Conservation (phyloP, 495 filamentous ascomycete genomes). For the Aspergillus conjunctus region DNA sequence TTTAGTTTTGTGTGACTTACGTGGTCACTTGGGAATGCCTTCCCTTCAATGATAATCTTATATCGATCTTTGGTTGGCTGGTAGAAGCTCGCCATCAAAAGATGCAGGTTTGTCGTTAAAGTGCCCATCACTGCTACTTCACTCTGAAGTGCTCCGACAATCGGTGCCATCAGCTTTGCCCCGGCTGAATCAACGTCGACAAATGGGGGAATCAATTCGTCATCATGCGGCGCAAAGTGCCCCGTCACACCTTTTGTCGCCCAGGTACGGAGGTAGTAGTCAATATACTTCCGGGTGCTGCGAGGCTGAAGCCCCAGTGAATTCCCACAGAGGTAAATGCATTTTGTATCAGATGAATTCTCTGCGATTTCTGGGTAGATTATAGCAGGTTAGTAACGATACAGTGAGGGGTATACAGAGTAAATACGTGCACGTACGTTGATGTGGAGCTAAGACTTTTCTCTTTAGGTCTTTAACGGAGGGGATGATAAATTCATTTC, state of each 20-base stretch:
- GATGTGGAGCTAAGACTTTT: constrained; percentile 53
- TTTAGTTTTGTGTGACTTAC: constrained; percentile 46
- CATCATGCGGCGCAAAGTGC: constrained; percentile 82
- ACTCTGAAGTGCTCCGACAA: constrained; percentile 77
- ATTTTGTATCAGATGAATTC: constrained; percentile 45
- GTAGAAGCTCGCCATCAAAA: constrained; percentile 93
- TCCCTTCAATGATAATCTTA: constrained; percentile 91
- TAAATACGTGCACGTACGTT: constrained; percentile 31
- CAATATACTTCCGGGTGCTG: constrained; percentile 67
- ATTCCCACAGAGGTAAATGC: constrained; percentile 95
- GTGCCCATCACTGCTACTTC: constrained; percentile 96
- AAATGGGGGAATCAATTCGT: constrained; percentile 76
- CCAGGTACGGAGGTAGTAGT: constrained; percentile 82
- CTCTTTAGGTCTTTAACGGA: constrained; percentile 75
- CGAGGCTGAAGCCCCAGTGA: constrained; percentile 90
- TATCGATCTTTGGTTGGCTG: constrained; percentile 70
- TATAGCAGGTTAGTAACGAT: constrained; percentile 6
- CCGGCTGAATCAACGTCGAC: constrained; percentile 75
- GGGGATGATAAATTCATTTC: constrained; percentile 82
- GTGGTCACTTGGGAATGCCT: constrained; percentile 95
- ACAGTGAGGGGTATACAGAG: background rate
- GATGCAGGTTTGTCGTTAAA: constrained; percentile 86
- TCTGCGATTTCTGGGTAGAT: constrained; percentile 30
- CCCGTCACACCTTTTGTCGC: constrained; percentile 90
- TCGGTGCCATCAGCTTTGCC: constrained; percentile 70